Evolutionary conservation across 1,284 basidiomycete species (phyloP).

Genomic region (Ustilago hordei): DNA sequence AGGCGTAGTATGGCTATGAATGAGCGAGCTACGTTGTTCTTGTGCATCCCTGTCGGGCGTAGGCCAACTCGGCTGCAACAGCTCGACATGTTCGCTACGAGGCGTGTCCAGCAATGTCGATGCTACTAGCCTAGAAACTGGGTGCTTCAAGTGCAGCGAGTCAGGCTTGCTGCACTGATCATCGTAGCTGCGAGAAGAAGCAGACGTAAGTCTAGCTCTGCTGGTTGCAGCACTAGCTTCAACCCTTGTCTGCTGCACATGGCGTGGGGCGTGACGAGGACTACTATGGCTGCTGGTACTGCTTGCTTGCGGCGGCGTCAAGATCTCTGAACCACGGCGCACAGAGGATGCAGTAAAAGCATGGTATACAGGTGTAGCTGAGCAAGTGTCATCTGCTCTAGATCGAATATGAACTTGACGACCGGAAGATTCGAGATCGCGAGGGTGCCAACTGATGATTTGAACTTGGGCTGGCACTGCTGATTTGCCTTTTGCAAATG

Average conservation of each 20-base stretch:
- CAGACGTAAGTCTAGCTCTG: conserved; percentile 2
- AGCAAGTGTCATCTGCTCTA: not conserved
- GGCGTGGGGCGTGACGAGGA: not conserved
- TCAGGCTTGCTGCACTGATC: not conserved
- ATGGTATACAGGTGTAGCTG: conserved; percentile 7
- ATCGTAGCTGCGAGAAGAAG: conserved; percentile 4
- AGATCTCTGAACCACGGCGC: not conserved
- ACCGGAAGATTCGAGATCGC: conserved; percentile 2
- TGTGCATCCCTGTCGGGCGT: not conserved
- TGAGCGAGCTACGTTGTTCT: not conserved
- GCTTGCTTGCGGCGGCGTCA: not conserved
- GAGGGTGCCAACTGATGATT: conserved; percentile 32
- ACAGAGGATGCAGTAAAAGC: conserved; percentile 8
- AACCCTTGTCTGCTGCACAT: not conserved
- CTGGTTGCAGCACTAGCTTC: not conserved
- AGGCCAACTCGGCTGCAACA: conserved; percentile 3
- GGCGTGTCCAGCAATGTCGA: conserved; percentile 7
- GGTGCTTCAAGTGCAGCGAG: not conserved
- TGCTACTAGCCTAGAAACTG: not conserved
- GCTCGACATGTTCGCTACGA: conserved; percentile 19
- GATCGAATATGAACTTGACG: conserved; percentile 19
- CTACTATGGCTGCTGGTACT: not conserved
- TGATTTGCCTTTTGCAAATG: conserved; percentile 8
- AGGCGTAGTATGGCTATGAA: not conserved
- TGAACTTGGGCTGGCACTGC: conserved; percentile 23